A percentile compares a stretch with the other conserved stretches of the same genome.
These are phyloP conservation scores for Tuctoria greenei DNA, from an alignment of 176 grass and related monocot genomes.

Conservation along the genomic window DNA sequence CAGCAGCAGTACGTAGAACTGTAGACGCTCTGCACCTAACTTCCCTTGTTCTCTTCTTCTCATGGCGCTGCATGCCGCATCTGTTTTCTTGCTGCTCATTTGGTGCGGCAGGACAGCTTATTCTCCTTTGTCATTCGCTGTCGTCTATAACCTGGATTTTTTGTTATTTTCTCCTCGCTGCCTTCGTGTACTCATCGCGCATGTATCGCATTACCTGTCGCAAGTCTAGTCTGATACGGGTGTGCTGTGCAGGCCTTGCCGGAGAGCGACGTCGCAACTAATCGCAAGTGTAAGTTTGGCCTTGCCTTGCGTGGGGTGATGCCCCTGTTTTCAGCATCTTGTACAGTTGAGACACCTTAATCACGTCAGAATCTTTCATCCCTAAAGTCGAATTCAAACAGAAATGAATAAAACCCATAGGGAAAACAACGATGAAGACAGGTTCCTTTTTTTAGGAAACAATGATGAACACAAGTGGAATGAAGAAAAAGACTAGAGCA, in stretches of 20 bases:
- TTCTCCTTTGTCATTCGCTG: background rate
- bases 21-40: no score
- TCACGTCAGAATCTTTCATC: background rate
- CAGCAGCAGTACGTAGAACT: no score
- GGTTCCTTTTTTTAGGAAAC: no score
- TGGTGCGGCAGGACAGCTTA: background rate
- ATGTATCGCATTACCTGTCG: background rate
- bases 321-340: slow-evolving; percentile 8
- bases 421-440: background rate
- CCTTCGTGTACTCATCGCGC: background rate
- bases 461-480: background rate
- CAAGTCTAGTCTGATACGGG: background rate
- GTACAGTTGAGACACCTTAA: slow-evolving; percentile 11
- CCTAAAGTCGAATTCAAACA: background rate
- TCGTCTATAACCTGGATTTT: background rate
- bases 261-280: slow-evolving; percentile 22
- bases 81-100: background rate
- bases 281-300: slow-evolving; percentile 8
- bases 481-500: background rate
- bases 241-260: background rate
- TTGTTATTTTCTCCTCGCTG: background rate
- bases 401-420: background rate
- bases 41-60: slow-evolving; percentile 5
- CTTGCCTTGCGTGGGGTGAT: background rate
- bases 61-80: background rate